Base-by-base conservation (phyloP, 2,329 filamentous ascomycete genomes). In the Diplodia corticola region DNA sequence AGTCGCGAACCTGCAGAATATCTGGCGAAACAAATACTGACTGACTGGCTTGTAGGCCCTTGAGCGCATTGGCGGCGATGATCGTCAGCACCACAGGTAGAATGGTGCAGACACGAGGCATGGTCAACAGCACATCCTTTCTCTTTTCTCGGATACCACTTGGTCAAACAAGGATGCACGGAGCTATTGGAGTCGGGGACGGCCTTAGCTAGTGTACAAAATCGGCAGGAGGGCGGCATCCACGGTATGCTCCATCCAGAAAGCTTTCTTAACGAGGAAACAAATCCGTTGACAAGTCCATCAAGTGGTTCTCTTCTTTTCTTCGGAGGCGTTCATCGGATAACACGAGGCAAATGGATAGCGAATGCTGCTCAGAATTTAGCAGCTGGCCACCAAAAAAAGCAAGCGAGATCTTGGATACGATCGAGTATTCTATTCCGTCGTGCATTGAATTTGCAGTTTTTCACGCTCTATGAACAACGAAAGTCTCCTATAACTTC, bases 1-100 rank as follows among this genome's bases (percentile, higher is more conserved):
- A 12, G 9, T n/a, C n/a, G 26, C 51, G 22, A 49, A 13, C n/a
- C 4, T 20, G 30, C 24, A n/a, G 4, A n/a, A 26, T 40, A 10
- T 53, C 33, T 35, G 40, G 40, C 17, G n/a, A 20, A 20, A n/a
- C 17, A 5, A 44, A 30, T n/a, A 7, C 53, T 53, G n/a, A 60
- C 46, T 10, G 24, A 15, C 9, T 12, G 4, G n/a, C 30, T 50
- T 26, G 63, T 30, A 70, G 73, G 77, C 78, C 51, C 72, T 80
- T 51, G 78, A 80, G 69, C 71, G 78, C 51, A 80, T 80, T 65
- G 75, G 71, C 44, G 73, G 70, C 44, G 72, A 73, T 57, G 69
- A 73, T 5, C 57, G 46, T 37, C 28, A 37, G 26, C 28, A 50
- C 57, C 28, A 50, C 40, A 55, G 63, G 44, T 65, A 65, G 35